phyloP scores from a whole-genome alignment of 192 early-diverging fungal genomes.

The Coemansia sp. region DNA sequence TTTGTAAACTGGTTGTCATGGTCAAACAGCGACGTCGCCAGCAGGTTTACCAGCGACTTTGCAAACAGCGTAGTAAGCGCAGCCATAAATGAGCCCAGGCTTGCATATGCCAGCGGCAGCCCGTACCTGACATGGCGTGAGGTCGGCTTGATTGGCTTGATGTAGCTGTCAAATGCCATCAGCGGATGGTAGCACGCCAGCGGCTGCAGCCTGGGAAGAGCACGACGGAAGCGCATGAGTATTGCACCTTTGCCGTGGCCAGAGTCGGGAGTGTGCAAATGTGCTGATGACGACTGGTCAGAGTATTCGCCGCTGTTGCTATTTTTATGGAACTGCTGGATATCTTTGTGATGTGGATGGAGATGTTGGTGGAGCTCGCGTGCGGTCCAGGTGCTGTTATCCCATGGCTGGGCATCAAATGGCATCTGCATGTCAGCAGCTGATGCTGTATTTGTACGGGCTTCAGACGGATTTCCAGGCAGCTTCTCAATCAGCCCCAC shows the following conservation, averaged over 20 bases:
- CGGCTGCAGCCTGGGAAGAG: neutral
- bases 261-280: neutral
- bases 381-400: too few species aligned
- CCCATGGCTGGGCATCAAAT: too few species aligned
- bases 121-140: slow-evolving; percentile 54
- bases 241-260: neutral
- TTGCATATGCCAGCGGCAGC: slow-evolving; percentile 71
- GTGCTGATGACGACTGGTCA: neutral
- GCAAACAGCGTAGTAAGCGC: slow-evolving; percentile 77
- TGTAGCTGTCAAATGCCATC: slow-evolving; percentile 8
- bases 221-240: neutral
- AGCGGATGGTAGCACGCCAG: slow-evolving; percentile 6
- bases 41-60: slow-evolving; percentile 74
- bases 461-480: too few species aligned
- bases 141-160: slow-evolving; percentile 32
- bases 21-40: slow-evolving; percentile 62
- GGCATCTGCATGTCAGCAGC: too few species aligned
- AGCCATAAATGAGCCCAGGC: slow-evolving; percentile 74
- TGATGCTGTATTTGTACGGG: too few species aligned
- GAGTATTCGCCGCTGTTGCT: neutral
- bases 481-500: neutral
- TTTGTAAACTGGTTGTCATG: slow-evolving; percentile 73
- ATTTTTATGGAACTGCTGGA: too few species aligned
- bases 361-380: too few species aligned
- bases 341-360: too few species aligned